Evolutionary conservation across 352 stramenopile species (phyloP).

Genomic region (Phytophthora sp.): DNA sequence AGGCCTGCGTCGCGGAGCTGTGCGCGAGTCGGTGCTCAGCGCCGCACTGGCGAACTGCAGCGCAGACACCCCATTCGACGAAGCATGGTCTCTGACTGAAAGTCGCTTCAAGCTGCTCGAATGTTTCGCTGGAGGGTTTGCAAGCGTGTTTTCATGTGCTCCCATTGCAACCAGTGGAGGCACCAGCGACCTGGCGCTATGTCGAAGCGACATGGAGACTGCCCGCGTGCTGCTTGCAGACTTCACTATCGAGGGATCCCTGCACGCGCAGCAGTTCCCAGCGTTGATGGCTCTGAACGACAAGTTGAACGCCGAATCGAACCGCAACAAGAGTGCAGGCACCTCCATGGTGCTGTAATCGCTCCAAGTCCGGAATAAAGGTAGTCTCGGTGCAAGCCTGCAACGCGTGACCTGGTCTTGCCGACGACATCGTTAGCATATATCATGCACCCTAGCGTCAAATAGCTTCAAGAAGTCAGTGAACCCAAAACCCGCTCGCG

Average conservation of each 20-base stretch:
- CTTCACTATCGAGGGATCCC: slow-evolving; percentile 46
- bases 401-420: too few species aligned
- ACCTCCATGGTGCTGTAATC: too few species aligned
- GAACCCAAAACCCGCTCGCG: slow-evolving; percentile 1
- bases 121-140: slow-evolving; percentile 62
- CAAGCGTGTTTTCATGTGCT: slow-evolving; percentile 43
- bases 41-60: slow-evolving; percentile 26
- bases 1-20: slow-evolving; percentile 24
- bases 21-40: slow-evolving; percentile 25
- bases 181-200: slow-evolving; percentile 28
- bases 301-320: slow-evolving; percentile 7
- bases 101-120: slow-evolving; percentile 57
- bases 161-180: slow-evolving; percentile 7
- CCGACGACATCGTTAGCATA: too few species aligned
- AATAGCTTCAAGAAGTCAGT: slow-evolving; percentile 11
- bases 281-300: slow-evolving; percentile 30
- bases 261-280: slow-evolving; percentile 56
- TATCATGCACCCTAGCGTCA: too few species aligned
- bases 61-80: slow-evolving; percentile 43
- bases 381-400: too few species aligned
- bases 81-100: slow-evolving; percentile 41
- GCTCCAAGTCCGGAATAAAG: neutral
- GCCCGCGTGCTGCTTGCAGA: slow-evolving; percentile 30
- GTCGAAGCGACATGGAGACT: slow-evolving; percentile 29
- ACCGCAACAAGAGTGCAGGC: neutral